A percentile compares a stretch with the other conserved stretches of the same genome.
These are phyloP conservation scores for Pisolithus tinctorius DNA, from an alignment of 768 basidiomycete genomes.

Conservation along the genomic window DNA sequence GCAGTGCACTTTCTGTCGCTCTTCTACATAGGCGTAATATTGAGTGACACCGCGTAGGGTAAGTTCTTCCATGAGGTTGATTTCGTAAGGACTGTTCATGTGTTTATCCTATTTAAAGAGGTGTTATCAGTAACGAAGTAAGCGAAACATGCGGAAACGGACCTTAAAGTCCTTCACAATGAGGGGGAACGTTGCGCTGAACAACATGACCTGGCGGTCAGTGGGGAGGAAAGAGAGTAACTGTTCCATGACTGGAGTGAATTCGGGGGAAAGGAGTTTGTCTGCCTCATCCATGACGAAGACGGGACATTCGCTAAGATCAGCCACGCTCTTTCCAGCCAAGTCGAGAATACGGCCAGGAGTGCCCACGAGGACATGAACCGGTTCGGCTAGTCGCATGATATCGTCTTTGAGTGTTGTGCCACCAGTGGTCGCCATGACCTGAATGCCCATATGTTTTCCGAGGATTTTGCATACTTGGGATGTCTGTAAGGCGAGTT, in stretches of 20 bases:
- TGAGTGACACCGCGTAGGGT: slow-evolving; percentile 98
- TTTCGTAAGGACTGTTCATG: slow-evolving; percentile 93
- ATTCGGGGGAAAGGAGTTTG: slow-evolving; percentile 95
- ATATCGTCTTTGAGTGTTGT: slow-evolving; percentile 99
- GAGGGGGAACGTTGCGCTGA: slow-evolving; percentile 98
- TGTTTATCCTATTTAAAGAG: slow-evolving; percentile 69
- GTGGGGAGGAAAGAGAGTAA: slow-evolving; percentile 77
- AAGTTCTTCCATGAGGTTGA: slow-evolving; percentile 99
- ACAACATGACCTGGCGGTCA: slow-evolving; percentile 95
- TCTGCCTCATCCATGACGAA: slow-evolving; percentile 99
- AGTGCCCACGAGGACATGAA: slow-evolving; percentile 96
- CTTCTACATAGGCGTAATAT: slow-evolving; percentile 99
- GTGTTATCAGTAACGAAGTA: slow-evolving; percentile 6
- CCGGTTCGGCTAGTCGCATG: slow-evolving; percentile 78
- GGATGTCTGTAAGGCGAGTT: slow-evolving; percentile 96
- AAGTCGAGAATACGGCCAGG: slow-evolving; percentile 95
- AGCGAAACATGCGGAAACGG: neutral
- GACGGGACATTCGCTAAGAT: slow-evolving; percentile 88
- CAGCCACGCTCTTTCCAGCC: slow-evolving; percentile 87
- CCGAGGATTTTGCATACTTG: slow-evolving; percentile 97
- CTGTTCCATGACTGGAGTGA: slow-evolving; percentile 97
- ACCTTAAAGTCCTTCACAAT: slow-evolving; percentile 99
- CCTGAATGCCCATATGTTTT: slow-evolving; percentile 91
- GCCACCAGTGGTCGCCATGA: slow-evolving; percentile 99
- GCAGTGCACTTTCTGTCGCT: slow-evolving; percentile 99